Percentiles rank a stretch among this genome's conserved stretches.
Conservation (phyloP, 768 basidiomycete genomes). For the Mycena amicta region DNA sequence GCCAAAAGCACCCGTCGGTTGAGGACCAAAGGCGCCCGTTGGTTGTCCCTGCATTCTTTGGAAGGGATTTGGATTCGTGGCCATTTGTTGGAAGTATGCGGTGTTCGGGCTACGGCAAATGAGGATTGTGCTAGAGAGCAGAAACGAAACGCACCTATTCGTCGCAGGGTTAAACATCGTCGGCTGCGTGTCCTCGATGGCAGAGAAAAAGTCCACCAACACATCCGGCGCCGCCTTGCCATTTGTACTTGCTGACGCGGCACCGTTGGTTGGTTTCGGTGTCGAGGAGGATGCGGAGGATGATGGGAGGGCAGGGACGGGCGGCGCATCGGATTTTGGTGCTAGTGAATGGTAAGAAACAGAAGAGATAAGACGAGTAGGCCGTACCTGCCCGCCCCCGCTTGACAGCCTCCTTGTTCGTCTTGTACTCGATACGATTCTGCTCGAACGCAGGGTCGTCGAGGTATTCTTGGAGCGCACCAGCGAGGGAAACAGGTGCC, state of each 20-base stretch:
- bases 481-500: constrained; percentile 95
- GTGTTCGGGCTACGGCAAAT: constrained; percentile 43
- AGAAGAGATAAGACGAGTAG: background rate
- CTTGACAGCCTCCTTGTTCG: no score
- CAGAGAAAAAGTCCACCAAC: constrained; percentile 82
- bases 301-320: constrained; percentile 17
- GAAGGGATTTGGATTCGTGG: constrained; percentile 74
- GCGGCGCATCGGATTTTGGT: constrained; percentile 16
- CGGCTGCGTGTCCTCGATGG: constrained; percentile 82
- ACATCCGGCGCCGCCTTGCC: constrained; percentile 48
- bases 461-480: constrained; percentile 92
- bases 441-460: constrained; percentile 97
- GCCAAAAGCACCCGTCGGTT: constrained; percentile 26
- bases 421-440: constrained; percentile 89
- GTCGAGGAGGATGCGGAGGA: constrained; percentile 22
- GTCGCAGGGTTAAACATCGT: constrained; percentile 70
- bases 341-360: background rate
- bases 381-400: constrained; percentile 25
- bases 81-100: constrained; percentile 59
- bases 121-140: background rate
- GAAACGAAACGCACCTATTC: constrained; percentile 58
- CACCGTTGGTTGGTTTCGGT: constrained; percentile 8
- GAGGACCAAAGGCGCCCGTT: constrained; percentile 26
- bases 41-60: constrained; percentile 47
- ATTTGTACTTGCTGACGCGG: background rate